A percentile compares a stretch with the other conserved stretches of the same genome.
phyloP scores from a whole-genome alignment of 768 basidiomycete species.

The Hypholoma fasciculare region DNA sequence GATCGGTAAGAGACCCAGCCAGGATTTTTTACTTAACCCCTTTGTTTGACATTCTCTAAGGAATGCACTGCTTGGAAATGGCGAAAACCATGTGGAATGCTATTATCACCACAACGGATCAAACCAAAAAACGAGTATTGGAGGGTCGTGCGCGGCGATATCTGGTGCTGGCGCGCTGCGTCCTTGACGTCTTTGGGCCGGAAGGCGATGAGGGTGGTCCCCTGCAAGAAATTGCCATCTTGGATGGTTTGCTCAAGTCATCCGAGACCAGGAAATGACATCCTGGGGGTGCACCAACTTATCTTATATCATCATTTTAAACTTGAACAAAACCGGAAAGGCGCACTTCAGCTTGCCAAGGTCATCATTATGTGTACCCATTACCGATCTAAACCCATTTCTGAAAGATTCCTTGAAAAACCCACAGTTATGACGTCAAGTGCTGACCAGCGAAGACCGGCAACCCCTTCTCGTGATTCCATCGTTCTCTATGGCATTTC shows the following conservation, averaged over 20 bases:
- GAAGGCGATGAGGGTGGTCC: slow-evolving; percentile 71
- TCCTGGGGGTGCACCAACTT: too few species aligned
- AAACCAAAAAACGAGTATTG: slow-evolving; percentile 16
- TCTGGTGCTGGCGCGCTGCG: slow-evolving; percentile 37
- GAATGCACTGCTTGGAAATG: slow-evolving; percentile 74
- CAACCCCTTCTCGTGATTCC: not conserved
- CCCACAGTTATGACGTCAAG: not conserved
- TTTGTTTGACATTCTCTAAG: slow-evolving; percentile 33
- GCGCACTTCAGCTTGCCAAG: not conserved
- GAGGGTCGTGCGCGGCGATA: slow-evolving; percentile 33
- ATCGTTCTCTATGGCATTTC: too few species aligned
- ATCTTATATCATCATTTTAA: too few species aligned
- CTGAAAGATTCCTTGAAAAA: not conserved
- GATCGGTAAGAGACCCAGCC: slow-evolving; percentile 52
- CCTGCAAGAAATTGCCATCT: slow-evolving; percentile 46
- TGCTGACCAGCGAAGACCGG: not conserved
- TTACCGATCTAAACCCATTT: not conserved
- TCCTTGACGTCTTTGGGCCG: slow-evolving; percentile 49
- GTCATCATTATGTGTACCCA: not conserved
- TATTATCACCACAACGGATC: slow-evolving; percentile 33
- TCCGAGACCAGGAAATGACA: not conserved
- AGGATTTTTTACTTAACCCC: not conserved
- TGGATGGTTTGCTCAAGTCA: slow-evolving; percentile 41
- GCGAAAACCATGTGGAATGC: slow-evolving; percentile 81
- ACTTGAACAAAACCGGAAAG: too few species aligned